Evolutionary conservation across 768 basidiomycete species (phyloP).

Genomic region (Suillus occidentalis): DNA sequence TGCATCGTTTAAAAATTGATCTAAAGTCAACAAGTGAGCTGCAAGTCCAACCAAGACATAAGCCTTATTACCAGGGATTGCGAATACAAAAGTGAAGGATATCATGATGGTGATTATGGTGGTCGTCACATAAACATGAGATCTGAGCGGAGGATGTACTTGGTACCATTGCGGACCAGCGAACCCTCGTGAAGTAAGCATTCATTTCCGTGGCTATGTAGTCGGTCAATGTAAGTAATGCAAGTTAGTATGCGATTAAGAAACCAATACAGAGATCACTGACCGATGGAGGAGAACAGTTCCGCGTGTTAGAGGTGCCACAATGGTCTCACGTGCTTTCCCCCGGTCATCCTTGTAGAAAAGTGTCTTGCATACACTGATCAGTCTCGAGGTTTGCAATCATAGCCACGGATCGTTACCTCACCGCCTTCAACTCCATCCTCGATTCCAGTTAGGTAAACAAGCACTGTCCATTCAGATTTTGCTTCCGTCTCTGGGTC

Average conservation of each 20-base stretch:
- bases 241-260: conserved; percentile 7
- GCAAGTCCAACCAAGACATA: neutral
- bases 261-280: conserved; percentile 12
- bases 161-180: conserved; percentile 52
- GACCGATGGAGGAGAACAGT: conserved; percentile 68
- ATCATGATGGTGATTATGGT: neutral
- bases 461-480: conserved; percentile 77
- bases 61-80: no score
- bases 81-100: neutral
- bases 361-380: conserved; percentile 47
- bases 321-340: conserved; percentile 47
- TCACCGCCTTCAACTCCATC: conserved; percentile 76
- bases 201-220: conserved; percentile 62
- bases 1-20: neutral
- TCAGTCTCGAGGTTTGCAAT: neutral
- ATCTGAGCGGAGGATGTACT: conserved; percentile 75
- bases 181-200: conserved; percentile 76
- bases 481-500: conserved; percentile 58
- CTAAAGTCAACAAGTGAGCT: neutral
- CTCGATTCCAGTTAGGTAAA: conserved; percentile 70
- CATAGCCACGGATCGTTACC: conserved; percentile 30
- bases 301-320: conserved; percentile 56
- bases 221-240: conserved; percentile 1
- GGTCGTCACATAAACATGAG: conserved; percentile 54
- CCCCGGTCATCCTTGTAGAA: conserved; percentile 64